Conservation (phyloP, 2,329 filamentous ascomycete genomes). For the Paraphaeosphaeria sporulosa region DNA sequence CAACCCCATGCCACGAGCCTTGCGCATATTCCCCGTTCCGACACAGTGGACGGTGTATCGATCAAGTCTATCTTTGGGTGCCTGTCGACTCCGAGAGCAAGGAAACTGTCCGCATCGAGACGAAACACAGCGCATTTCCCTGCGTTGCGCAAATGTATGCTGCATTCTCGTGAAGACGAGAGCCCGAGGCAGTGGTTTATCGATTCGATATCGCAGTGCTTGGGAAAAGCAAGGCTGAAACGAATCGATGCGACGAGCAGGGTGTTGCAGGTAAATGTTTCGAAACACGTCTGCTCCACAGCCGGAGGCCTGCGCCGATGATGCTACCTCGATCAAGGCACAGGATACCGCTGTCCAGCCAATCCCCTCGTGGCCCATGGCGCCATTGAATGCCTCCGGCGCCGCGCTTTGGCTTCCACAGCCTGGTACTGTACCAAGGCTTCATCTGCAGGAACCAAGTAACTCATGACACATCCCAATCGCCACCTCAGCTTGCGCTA, state of each 20-base stretch:
- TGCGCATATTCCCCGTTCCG: conserved; percentile 9
- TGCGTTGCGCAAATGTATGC: conserved; percentile 8
- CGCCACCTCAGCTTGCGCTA: conserved; percentile 12
- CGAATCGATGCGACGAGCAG: background rate
- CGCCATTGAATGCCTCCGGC: conserved; percentile 1
- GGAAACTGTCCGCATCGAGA: conserved; percentile 6
- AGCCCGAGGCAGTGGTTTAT: conserved; percentile 12
- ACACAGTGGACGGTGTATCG: conserved; percentile 12
- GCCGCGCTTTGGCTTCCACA: background rate
- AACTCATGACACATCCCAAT: background rate
- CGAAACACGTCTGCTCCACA: conserved; percentile 3
- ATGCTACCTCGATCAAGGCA: background rate
- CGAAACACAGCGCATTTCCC: conserved; percentile 5
- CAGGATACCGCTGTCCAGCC: background rate
- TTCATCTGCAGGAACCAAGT: conserved; percentile 25
- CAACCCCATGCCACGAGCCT: conserved; percentile 23
- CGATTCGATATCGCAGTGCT: conserved; percentile 10
- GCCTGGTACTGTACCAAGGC: conserved; percentile 8
- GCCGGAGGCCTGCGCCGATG: conserved; percentile 2
- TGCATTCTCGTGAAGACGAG: conserved; percentile 8
- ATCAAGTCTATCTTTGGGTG: conserved; percentile 29
- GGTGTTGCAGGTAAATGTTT: background rate
- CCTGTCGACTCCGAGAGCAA: conserved; percentile 2
- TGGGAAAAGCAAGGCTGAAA: conserved; percentile 9
- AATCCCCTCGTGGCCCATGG: background rate